Base-by-base conservation (phyloP, 805 yeast species). In the Saccharomycopsis vini region DNA sequence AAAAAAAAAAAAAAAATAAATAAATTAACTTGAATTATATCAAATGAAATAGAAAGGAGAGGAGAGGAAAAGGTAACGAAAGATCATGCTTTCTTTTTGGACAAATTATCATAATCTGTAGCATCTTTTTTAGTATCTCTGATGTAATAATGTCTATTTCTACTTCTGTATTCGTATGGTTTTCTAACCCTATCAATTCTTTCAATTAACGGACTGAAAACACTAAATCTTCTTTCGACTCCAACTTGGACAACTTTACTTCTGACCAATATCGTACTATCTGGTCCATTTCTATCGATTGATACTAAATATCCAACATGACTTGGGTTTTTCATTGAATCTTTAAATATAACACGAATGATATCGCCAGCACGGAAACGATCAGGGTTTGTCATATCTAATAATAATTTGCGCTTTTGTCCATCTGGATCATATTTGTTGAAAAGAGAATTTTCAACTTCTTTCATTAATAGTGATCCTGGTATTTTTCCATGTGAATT, bases 91-190 rank as follows among this genome's bases (percentile, higher is more conserved):
- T 32, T 32, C 36, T 32, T 35, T 13, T 37, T 37, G 7, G 34
- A 30, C n/a, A 30, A 42, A 36, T 31, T 22, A 16, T 77, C 84
- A 48, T 81, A 61, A 58, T 81, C 88, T 50, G 78, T 81, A 40
- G 81, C 89, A 62, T 85, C 95, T 61, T 79, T 65, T 57, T 76
- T 79, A 41, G 81, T 71, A 62, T 74, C 81, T 67, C 96, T 82
- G 58, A 92, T 82, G 64, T 86, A 92, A 71, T 81, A 89, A 55
- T 87, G 90, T 70, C 86, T 90, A 64, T 78, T 77, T 74, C 95
- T 78, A 50, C 72, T 69, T 69, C 82, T 77, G 62, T 86, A 79
- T 57, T 73, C 75, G 50, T 66, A 62, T 31, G 95, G 90, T 62
- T 80, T 80, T 62, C 83, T 73, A 50, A 90, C 62, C 32, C 88